Percentiles rank a stretch among this genome's conserved stretches.
Conservation (phyloP, 345 rosid genomes). For the Gossypium herbaceum region DNA sequence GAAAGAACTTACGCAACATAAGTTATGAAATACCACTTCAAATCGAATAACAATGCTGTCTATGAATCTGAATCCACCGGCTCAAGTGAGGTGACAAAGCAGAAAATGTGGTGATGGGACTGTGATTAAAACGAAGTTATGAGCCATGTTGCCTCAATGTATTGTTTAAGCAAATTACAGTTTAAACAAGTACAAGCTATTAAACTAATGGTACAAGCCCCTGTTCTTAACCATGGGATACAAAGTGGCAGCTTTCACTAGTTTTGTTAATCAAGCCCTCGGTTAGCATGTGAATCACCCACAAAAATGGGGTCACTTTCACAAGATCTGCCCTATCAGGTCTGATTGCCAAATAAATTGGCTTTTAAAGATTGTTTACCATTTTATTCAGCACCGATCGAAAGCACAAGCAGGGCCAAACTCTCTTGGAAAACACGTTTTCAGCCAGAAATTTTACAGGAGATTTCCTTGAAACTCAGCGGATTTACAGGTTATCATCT, state of each 20-base stretch:
- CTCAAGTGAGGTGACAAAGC: background rate
- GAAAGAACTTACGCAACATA: too few species aligned
- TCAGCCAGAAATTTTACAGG: slow-evolving; percentile 20
- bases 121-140: background rate
- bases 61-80: background rate
- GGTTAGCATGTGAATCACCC: slow-evolving; percentile 22
- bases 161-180: background rate
- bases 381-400: slow-evolving; percentile 24
- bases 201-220: slow-evolving; percentile 13
- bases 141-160: background rate
- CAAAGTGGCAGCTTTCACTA: slow-evolving; percentile 21
- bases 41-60: too few species aligned
- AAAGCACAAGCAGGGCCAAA: slow-evolving; percentile 47
- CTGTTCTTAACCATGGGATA: slow-evolving; percentile 11
- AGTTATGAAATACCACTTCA: too few species aligned
- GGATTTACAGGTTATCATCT: slow-evolving; percentile 52
- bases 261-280: background rate
- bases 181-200: slow-evolving; percentile 13
- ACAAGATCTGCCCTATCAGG: slow-evolving; percentile 17
- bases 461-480: background rate
- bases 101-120: background rate
- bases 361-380: slow-evolving; percentile 12
- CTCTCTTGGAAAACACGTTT: slow-evolving; percentile 17
- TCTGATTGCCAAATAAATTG: background rate
- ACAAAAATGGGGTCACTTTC: slow-evolving; percentile 27